These are phyloP conservation scores for Fusarium sp. DNA, from an alignment of 2,329 filamentous ascomycete species.

Conservation along the genomic window DNA sequence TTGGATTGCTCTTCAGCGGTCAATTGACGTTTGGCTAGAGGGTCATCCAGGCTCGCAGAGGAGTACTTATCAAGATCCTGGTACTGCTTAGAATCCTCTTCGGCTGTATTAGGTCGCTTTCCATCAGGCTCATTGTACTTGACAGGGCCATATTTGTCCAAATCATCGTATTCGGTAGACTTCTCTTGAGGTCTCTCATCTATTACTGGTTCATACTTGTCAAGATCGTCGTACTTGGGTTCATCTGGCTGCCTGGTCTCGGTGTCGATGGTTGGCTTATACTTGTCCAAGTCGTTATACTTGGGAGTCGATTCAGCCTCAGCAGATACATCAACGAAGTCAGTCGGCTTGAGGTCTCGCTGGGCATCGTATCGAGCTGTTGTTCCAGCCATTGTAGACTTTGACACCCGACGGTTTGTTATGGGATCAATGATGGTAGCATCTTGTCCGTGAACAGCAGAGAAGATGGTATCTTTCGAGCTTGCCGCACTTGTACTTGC, in stretches of 20 bases:
- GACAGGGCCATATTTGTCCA: conserved; percentile 50
- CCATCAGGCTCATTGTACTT: conserved; percentile 43
- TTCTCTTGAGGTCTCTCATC: conserved; percentile 41
- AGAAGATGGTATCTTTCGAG: conserved; percentile 31
- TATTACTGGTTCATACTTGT: conserved; percentile 48
- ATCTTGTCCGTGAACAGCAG: conserved; percentile 30
- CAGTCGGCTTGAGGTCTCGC: conserved; percentile 47
- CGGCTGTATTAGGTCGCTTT: conserved; percentile 24
- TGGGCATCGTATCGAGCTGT: conserved; percentile 45
- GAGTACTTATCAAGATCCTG: conserved; percentile 49
- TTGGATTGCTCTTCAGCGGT: conserved; percentile 49
- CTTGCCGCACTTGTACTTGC: conserved; percentile 30
- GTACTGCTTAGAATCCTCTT: conserved; percentile 47
- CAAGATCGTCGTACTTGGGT: conserved; percentile 45
- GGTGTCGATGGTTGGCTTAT: conserved; percentile 46
- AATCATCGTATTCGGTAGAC: conserved; percentile 47
- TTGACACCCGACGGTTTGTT: conserved; percentile 61
- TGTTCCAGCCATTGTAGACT: conserved; percentile 25
- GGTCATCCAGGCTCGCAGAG: conserved; percentile 41
- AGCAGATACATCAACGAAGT: conserved; percentile 31
- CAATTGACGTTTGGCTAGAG: conserved; percentile 36
- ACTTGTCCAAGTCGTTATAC: conserved; percentile 48
- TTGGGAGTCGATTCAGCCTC: conserved; percentile 38
- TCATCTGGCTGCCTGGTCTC: conserved; percentile 24
- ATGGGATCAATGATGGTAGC: conserved; percentile 61